phyloP scores from a whole-genome alignment of 352 stramenopile species.

The Phytophthora sp. region DNA sequence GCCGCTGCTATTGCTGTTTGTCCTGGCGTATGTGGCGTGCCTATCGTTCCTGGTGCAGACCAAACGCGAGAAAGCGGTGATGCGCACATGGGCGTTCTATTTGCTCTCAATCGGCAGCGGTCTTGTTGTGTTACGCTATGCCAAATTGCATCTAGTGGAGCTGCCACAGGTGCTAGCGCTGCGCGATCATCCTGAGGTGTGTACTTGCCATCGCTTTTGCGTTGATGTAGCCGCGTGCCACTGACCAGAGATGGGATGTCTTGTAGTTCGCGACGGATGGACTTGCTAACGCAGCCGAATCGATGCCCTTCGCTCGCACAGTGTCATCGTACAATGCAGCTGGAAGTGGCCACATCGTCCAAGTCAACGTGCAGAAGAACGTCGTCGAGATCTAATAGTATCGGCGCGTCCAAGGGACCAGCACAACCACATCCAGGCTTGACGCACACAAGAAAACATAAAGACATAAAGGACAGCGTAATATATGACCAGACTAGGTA shows the following conservation, averaged over 20 bases:
- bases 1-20: constrained; percentile 56
- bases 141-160: constrained; percentile 77
- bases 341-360: constrained; percentile 13
- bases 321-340: constrained; percentile 49
- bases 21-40: constrained; percentile 40
- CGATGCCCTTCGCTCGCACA: constrained; percentile 65
- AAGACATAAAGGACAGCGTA: not conserved
- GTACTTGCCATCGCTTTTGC: not conserved
- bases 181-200: constrained; percentile 69
- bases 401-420: too few relatives aligned
- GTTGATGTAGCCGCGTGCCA: not conserved
- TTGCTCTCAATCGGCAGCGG: constrained; percentile 60
- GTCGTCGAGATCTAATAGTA: constrained; percentile 6
- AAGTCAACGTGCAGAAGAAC: constrained; percentile 26
- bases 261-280: constrained; percentile 61
- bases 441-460: too few relatives aligned
- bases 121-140: constrained; percentile 69
- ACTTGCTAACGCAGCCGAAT: constrained; percentile 38
- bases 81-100: constrained; percentile 63
- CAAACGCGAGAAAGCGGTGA: constrained; percentile 35
- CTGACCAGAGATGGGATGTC: not conserved
- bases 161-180: constrained; percentile 72
- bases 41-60: constrained; percentile 49
- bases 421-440: too few relatives aligned
- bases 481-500: not conserved